These are phyloP conservation scores for Coemansia sp. DNA, from an alignment of 192 early-diverging fungal species.

Conservation along the genomic window DNA sequence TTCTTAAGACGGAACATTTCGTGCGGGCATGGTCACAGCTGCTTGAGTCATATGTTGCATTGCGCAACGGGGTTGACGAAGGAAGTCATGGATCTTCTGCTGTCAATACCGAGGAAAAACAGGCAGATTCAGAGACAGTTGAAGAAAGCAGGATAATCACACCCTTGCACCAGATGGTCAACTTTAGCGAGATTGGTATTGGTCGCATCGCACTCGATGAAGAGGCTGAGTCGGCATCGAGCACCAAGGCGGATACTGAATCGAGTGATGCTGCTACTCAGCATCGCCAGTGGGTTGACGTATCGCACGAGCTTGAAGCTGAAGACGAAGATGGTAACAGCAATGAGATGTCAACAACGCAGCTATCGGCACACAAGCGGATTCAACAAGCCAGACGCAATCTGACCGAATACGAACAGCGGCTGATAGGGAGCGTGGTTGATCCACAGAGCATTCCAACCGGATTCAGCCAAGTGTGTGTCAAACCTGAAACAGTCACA, in stretches of 20 bases:
- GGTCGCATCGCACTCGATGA: conserved; percentile 38
- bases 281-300: conserved; percentile 23
- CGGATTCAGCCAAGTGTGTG: conserved; percentile 71
- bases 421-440: conserved; percentile 74
- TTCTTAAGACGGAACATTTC: conserved; percentile 27
- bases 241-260: not conserved
- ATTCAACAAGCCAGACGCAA: conserved; percentile 46
- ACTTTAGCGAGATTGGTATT: conserved; percentile 39
- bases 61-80: conserved; percentile 21
- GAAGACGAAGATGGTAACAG: not conserved
- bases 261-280: not conserved
- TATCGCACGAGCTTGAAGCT: conserved; percentile 22
- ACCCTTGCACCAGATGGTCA: conserved; percentile 26
- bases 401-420: conserved; percentile 69
- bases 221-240: not conserved
- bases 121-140: not conserved
- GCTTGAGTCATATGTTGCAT: conserved; percentile 29
- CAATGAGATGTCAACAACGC: not conserved
- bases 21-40: conserved; percentile 31
- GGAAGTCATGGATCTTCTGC: not conserved
- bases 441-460: conserved; percentile 60
- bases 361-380: conserved; percentile 33
- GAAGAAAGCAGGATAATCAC: not conserved
- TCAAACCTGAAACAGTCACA: conserved; percentile 74
- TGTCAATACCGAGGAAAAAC: not conserved